These are phyloP conservation scores for Phalaenopsis hybrid DNA, from an alignment of 116 monocot genomes.

Conservation along the genomic window DNA sequence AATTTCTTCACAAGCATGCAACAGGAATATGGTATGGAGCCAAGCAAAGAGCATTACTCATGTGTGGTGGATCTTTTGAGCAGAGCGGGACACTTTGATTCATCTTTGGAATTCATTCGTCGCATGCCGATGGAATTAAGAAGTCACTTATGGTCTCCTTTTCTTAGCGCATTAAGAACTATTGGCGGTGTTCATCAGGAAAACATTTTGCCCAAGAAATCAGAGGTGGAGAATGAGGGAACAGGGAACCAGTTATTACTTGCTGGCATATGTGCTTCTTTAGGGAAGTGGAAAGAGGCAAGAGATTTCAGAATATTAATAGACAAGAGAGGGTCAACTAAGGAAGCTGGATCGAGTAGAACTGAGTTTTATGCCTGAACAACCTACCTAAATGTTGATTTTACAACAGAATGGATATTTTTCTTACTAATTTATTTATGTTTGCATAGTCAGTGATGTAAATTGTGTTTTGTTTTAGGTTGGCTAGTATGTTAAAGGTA, in stretches of 20 bases:
- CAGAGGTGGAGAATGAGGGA: constrained; percentile 1
- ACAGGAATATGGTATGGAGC: constrained; percentile 25
- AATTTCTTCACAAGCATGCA: constrained; percentile 31
- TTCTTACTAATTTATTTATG: too few relatives aligned
- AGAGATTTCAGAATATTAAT: constrained; percentile 22
- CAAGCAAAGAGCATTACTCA: constrained; percentile 30
- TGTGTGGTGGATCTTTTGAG: constrained; percentile 36
- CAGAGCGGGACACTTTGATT: constrained; percentile 27
- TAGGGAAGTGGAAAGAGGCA: constrained; percentile 42
- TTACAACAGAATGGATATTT: neutral
- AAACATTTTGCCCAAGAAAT: constrained; percentile 7
- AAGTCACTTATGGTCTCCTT: constrained; percentile 17
- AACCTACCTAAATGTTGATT: neutral
- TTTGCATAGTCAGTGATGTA: too few relatives aligned
- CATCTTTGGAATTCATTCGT: constrained; percentile 17
- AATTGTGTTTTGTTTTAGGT: too few relatives aligned
- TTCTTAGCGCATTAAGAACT: constrained; percentile 31
- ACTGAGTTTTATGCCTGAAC: neutral
- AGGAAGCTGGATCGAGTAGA: constrained; percentile 43
- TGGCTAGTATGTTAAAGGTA: too few relatives aligned
- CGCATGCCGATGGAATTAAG: constrained; percentile 14
- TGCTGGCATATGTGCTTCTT: constrained; percentile 22
- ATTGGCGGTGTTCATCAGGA: neutral
- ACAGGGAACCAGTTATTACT: constrained; percentile 28
- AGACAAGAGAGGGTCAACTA: constrained; percentile 23